Base-by-base conservation (phyloP, 2,329 filamentous ascomycete genomes). In the Colletotrichum sp. region DNA sequence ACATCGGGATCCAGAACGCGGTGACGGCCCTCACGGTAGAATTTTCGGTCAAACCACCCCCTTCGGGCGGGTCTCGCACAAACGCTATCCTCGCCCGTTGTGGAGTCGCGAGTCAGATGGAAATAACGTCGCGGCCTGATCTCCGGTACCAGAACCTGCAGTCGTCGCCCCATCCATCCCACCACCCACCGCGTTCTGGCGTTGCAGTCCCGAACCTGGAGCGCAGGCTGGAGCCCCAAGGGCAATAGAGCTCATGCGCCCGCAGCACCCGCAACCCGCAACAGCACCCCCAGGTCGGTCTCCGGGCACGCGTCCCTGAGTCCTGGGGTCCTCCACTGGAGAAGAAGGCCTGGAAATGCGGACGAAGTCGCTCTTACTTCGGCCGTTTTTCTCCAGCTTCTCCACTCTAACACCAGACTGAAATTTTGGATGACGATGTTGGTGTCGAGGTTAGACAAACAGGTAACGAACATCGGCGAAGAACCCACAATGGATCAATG, bases 311-410 rank as follows among this genome's bases (percentile, higher is more conserved):
- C 26, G 26, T 59, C n/a, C 16, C 26, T 34, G 18, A 26, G 22
- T 69, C 65, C 74, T 36, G 70, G 70, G 73, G 70, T 75, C 70
- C 73, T 64, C 70, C 64, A 34, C 60, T 68, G 70, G 71, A 74
- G 71, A 75, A 73, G 64, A 63, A 26, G 64, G 68, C 70, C 34
- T 26, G 71, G 48, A 48, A 65, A 39, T 66, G 74, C 74, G 74
- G 74, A 69, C 44, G 39, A 39, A 30, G 30, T 72, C 73, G 73
- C 73, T 75, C 69, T 64, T 75, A 74, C 74, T 69, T 76, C 74
- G 74, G 74, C 59, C 70, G 64, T 73, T 76, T 32, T 52, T 74
- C 73, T 65, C 71, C 74, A 74, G 74, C 24, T 65, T 68, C 74
- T 74, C 74, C 74, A 76, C 74, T 34, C 34, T 7, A 39, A 69